phyloP scores from a whole-genome alignment of 169 alveolate species.

The Condylostoma magnum region DNA sequence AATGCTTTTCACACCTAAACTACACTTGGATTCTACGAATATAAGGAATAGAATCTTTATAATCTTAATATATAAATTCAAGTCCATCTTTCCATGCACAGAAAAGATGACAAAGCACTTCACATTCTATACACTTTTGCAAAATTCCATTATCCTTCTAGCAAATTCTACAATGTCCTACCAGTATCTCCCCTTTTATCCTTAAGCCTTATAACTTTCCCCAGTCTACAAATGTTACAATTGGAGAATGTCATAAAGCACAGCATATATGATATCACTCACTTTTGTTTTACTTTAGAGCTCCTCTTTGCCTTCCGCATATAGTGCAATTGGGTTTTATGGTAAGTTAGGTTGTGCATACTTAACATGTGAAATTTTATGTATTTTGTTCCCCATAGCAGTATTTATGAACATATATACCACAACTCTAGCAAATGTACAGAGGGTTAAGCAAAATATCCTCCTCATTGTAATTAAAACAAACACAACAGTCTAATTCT shows the following conservation, averaged over 20 bases:
- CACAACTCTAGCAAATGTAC: conserved; percentile 10
- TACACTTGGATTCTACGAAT: background rate
- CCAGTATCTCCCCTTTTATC: background rate
- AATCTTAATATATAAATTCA: background rate
- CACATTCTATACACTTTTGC: conserved; percentile 1
- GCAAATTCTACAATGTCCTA: conserved; percentile 18
- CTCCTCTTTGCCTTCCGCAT: background rate
- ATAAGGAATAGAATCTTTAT: background rate
- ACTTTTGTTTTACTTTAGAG: background rate
- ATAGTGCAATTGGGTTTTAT: background rate
- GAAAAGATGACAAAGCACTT: conserved; percentile 6
- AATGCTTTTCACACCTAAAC: conserved; percentile 1
- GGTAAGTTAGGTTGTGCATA: conserved; percentile 9
- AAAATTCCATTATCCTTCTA: background rate
- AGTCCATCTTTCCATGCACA: conserved; percentile 24
- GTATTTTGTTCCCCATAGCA: background rate
- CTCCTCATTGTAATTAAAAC: conserved; percentile 19
- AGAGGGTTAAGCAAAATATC: conserved; percentile 6
- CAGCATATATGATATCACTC: conserved; percentile 20
- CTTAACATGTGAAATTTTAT: background rate
- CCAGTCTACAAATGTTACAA: background rate
- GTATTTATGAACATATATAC: conserved; percentile 12
- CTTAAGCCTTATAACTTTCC: background rate
- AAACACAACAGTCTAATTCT: conserved; percentile 14
- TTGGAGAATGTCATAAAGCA: conserved; percentile 7